Conservation (phyloP, 1,284 basidiomycete genomes). For the Moesziomyces sp. region DNA sequence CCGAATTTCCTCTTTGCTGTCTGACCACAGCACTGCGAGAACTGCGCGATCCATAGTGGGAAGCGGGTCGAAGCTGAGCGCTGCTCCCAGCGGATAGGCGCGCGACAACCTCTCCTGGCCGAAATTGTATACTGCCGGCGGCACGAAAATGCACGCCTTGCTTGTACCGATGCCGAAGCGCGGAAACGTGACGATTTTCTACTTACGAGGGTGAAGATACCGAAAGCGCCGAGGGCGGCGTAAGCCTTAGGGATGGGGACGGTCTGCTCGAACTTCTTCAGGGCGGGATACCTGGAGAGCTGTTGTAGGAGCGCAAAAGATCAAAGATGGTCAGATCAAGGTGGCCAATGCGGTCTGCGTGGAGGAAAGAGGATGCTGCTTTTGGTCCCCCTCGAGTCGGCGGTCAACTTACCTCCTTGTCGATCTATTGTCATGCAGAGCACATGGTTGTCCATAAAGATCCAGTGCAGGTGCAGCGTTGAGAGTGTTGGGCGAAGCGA, state of each 20-base stretch:
- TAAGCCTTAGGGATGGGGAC: slow-evolving; percentile 94
- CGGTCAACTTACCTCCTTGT: slow-evolving; percentile 83
- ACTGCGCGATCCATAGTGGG: no score
- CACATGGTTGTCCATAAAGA: not conserved
- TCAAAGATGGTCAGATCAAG: not conserved
- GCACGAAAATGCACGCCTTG: no score
- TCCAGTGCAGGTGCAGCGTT: not conserved
- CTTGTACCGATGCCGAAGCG: not conserved
- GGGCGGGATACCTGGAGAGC: slow-evolving; percentile 87
- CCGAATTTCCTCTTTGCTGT: no score
- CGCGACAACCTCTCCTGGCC: no score
- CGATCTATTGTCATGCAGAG: slow-evolving; percentile 74
- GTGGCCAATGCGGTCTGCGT: not conserved
- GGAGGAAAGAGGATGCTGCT: not conserved
- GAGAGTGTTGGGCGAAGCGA: not conserved
- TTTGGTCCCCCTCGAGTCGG: not conserved
- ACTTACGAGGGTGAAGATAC: slow-evolving; percentile 70
- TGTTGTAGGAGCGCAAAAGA: slow-evolving; percentile 49
- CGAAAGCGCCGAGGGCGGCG: slow-evolving; percentile 79
- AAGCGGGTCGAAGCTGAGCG: no score
- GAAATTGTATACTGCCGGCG: no score
- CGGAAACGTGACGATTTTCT: no score
- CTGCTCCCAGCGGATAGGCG: no score
- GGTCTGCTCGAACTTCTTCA: slow-evolving; percentile 79
- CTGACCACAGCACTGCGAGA: no score